Evolutionary conservation across 2,329 filamentous ascomycete genomes (phyloP), one percentile per base, ranked within the genome.

Genomic region (Alternaria rosae): DNA sequence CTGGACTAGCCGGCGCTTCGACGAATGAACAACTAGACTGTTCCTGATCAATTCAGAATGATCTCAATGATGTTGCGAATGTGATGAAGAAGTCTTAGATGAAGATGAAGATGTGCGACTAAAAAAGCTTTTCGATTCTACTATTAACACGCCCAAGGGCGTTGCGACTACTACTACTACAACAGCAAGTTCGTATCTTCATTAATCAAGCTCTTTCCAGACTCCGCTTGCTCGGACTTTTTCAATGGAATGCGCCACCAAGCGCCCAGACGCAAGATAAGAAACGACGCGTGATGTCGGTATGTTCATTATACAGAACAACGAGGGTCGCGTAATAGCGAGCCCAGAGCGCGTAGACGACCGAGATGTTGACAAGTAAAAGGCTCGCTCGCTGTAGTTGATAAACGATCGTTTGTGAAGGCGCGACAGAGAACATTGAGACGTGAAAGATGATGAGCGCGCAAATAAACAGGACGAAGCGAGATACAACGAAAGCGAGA

Each of bases 1-100:
- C 72, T 66, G 70, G 75, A 72, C 41, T 78, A 78, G 76, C 75
- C 68, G 70, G 74, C 70, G 70, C 68, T 68, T 70, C 67, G 55
- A 69, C 63, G 67, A 73, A 70, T 67, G 69, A 70, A 68, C 61
- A 69, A 66, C 67, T 75, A 76, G 71, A 76, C 66, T 62, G 54
- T 61, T 58, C 56, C 35, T n/a, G 35, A 38, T 48, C 45, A 50
- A 48, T 20, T 11, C 12, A 15, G 11, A 23, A 5, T 35, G 13
- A 13, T 38, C 25, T 51, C 35, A 58, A 26, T 51, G 25, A 45
- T 21, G 32, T 32, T 11, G 9, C 21, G 20, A 28, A 26, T 20
- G 11, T 17, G 9, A 41, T 50, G 13, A 25, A 21, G 30, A 15
- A n/a, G n/a, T n/a, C n/a, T n/a, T n/a, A n/a, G n/a, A n/a, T n/a